Conservation (phyloP, 78 protist genomes). For the Dictyostelium intermedium region DNA sequence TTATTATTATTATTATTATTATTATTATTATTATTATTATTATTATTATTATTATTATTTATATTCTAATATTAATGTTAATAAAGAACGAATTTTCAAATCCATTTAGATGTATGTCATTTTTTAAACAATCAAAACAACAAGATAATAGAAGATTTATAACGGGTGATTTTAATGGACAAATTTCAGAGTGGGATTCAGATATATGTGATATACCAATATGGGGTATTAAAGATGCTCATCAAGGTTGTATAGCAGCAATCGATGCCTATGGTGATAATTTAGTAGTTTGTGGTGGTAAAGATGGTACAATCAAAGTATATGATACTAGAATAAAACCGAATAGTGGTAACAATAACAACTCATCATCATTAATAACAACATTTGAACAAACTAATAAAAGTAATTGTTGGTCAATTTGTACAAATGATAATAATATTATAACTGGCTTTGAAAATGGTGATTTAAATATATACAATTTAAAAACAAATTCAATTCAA, state of each 20-base stretch:
- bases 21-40: background rate
- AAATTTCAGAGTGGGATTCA: conserved; percentile 17
- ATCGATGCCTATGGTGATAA: background rate
- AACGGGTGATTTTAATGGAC: conserved; percentile 28
- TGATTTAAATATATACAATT: conserved; percentile 12
- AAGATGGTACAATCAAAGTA: background rate
- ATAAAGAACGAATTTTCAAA: background rate
- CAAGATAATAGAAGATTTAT: background rate
- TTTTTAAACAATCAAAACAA: background rate
- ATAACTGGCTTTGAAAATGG: conserved; percentile 20
- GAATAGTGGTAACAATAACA: background rate
- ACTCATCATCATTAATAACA: background rate
- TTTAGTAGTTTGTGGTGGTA: conserved; percentile 8
- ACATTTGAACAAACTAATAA: background rate
- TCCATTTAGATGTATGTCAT: conserved; percentile 26
- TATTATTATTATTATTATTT: background rate
- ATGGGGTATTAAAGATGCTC: background rate
- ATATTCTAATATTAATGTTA: background rate
- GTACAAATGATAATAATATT: background rate
- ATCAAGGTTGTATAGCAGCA: background rate
- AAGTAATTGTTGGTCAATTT: conserved; percentile 14
- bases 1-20: no score
- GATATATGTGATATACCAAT: conserved; percentile 15
- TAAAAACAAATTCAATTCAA: background rate
- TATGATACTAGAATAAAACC: background rate